phyloP scores from a whole-genome alignment of 163 green algal genomes.

The Prototheca stagnorum region DNA sequence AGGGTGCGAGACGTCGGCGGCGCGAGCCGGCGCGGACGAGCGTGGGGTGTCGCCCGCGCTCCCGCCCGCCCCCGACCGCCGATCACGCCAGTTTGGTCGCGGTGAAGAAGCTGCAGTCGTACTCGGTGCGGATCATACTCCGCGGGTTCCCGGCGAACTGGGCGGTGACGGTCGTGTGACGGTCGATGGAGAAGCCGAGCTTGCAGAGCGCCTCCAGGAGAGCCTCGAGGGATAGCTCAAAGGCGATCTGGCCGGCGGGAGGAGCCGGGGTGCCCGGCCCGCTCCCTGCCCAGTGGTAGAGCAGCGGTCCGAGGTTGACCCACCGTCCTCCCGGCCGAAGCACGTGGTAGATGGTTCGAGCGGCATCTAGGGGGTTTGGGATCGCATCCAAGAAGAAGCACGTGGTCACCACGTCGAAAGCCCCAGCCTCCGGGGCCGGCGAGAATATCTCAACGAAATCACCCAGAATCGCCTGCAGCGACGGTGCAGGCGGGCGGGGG shows the following conservation, averaged over 20 bases:
- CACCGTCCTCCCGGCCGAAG: slow-evolving; percentile 53
- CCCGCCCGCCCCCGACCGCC: too few relatives aligned
- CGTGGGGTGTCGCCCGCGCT: too few relatives aligned
- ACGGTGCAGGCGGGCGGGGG: background rate
- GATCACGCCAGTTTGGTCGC: slow-evolving; percentile 8
- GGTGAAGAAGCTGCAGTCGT: slow-evolving; percentile 25
- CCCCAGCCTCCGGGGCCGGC: slow-evolving; percentile 6
- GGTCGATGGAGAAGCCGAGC: slow-evolving; percentile 18
- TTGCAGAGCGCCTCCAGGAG: slow-evolving; percentile 43
- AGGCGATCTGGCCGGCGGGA: slow-evolving; percentile 36
- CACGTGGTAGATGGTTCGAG: slow-evolving; percentile 55
- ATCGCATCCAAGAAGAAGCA: slow-evolving; percentile 98
- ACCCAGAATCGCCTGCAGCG: slow-evolving; percentile 45
- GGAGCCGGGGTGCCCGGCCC: slow-evolving; percentile 19
- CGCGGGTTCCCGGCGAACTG: slow-evolving; percentile 18
- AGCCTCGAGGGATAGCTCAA: slow-evolving; percentile 65
- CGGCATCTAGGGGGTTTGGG: slow-evolving; percentile 88
- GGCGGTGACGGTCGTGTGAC: slow-evolving; percentile 10
- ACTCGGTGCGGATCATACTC: slow-evolving; percentile 16
- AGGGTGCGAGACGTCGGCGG: background rate
- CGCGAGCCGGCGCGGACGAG: background rate
- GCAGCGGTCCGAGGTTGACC: slow-evolving; percentile 87
- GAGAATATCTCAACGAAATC: slow-evolving; percentile 93
- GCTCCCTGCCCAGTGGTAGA: slow-evolving; percentile 96
- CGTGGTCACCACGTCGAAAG: slow-evolving; percentile 76